Base-by-base conservation (phyloP, 2,329 filamentous ascomycete species). In the Leptosphaerulina australis region DNA sequence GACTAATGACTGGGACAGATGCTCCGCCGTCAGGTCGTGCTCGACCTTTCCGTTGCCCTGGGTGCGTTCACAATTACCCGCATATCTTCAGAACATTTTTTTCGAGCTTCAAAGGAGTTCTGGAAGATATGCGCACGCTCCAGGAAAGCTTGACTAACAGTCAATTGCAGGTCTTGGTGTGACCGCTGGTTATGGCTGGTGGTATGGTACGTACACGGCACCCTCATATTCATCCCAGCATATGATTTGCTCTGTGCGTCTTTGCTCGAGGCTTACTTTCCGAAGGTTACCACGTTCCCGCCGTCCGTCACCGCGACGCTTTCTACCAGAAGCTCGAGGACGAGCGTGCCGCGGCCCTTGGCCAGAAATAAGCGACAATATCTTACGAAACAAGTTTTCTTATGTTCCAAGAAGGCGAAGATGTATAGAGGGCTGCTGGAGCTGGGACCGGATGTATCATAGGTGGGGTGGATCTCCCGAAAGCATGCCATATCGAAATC, bases 271-370 rank as follows among this genome's bases (percentile, higher is more conserved):
- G 40, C 58, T 56, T 37, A 55, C 44, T 38, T 36, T n/a, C 25
- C 29, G 15, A 61, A 85, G 83, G 83, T 67, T 86, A 81, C 77
- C 84, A 87, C 77, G 79, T 87, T 47, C 83, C 83, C 67, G 77
- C 81, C 60, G 82, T 85, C 69, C 83, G 83, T 70, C 80, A 79
- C 70, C 82, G 84, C 70, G 84, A 87, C 72, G 67, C 76, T 65
- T 84, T 80, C 77, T 87, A 87, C 78, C 75, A 80, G 68, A 83
- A 81, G 73, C 77, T 87, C 56, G 84, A 87, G 74, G 78, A 83
- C 63, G 77, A 86, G 75, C 78, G 84, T 59, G 82, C 82, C 37
- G 62, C 69, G 48, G 72, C 75, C 44, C 66, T 78, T 18, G 75
- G 76, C 54, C 71, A 76, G 52, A 65, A 66, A 57, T 64, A 67